phyloP scores from a whole-genome alignment of 2,329 filamentous ascomycete genomes.

The Venturia carpophila region DNA sequence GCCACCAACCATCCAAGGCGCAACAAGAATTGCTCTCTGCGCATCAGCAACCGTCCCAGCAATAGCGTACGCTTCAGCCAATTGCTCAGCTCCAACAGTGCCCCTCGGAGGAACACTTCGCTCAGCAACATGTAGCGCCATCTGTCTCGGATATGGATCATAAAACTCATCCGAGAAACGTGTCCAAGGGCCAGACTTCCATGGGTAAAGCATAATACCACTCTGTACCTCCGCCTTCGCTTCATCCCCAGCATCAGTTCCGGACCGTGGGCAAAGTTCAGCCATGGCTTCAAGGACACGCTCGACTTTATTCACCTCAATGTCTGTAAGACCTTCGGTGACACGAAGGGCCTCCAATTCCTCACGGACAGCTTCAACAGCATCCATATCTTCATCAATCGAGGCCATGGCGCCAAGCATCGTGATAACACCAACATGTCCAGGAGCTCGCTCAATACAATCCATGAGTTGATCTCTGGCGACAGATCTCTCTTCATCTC shows the following conservation, averaged over 20 bases:
- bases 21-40: slow-evolving; percentile 67
- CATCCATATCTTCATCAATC: slow-evolving; percentile 70
- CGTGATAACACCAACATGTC: slow-evolving; percentile 71
- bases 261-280: slow-evolving; percentile 38
- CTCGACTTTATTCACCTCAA: slow-evolving; percentile 62
- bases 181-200: slow-evolving; percentile 73
- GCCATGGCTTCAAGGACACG: slow-evolving; percentile 70
- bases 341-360: slow-evolving; percentile 69
- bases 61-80: slow-evolving; percentile 66
- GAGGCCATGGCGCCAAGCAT: slow-evolving; percentile 79
- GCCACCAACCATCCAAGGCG: slow-evolving; percentile 64
- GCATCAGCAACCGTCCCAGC: slow-evolving; percentile 65
- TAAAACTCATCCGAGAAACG: slow-evolving; percentile 52
- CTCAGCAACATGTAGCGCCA: slow-evolving; percentile 73
- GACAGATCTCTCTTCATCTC: slow-evolving; percentile 62
- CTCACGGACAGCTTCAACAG: slow-evolving; percentile 68
- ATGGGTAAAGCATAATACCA: slow-evolving; percentile 73
- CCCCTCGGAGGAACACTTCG: slow-evolving; percentile 68
- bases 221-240: slow-evolving; percentile 66
- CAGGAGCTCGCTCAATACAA: slow-evolving; percentile 63
- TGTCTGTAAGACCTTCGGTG: slow-evolving; percentile 52
- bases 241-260: slow-evolving; percentile 44
- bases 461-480: slow-evolving; percentile 75
- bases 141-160: slow-evolving; percentile 54
- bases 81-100: slow-evolving; percentile 56